These are phyloP conservation scores for Thyridium curvatum DNA, from an alignment of 2,329 filamentous ascomycete species.

Conservation along the genomic window DNA sequence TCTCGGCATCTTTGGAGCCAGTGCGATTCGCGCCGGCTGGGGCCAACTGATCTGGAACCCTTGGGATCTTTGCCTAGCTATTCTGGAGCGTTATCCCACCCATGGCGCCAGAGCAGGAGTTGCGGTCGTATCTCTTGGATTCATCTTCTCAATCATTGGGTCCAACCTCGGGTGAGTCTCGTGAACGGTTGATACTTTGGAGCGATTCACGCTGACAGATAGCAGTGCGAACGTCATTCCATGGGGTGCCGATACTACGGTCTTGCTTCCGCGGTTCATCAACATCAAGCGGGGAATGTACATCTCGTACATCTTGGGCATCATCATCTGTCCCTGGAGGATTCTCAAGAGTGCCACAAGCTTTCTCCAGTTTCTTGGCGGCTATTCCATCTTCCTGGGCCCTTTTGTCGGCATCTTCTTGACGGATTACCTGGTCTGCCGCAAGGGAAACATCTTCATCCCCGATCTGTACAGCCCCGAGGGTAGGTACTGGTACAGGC, in stretches of 20 bases:
- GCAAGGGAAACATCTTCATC: conserved; percentile 7
- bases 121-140: conserved; percentile 1
- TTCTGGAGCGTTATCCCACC: background rate
- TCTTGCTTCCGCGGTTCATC: conserved; percentile 44
- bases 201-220: background rate
- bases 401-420: conserved; percentile 9
- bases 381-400: conserved; percentile 9
- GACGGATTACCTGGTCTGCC: conserved; percentile 9
- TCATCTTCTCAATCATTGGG: background rate
- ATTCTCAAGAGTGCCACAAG: conserved; percentile 39
- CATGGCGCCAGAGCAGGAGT: conserved; percentile 1
- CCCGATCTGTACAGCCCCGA: conserved; percentile 5
- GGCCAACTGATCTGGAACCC: conserved; percentile 3
- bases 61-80: background rate
- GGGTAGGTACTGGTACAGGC: conserved; percentile 7
- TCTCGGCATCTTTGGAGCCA: conserved; percentile 4
- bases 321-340: conserved; percentile 28
- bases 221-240: conserved; percentile 6
- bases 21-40: conserved; percentile 1
- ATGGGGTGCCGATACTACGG: conserved; percentile 37
- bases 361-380: conserved; percentile 58
- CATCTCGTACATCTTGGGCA: conserved; percentile 48
- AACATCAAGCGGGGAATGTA: conserved; percentile 50
- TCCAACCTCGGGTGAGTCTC: too few relatives aligned
- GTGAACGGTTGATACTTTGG: too few relatives aligned